phyloP scores from a whole-genome alignment of 2,329 filamentous ascomycete species.

The Pseudocercospora pini-densiflorae region DNA sequence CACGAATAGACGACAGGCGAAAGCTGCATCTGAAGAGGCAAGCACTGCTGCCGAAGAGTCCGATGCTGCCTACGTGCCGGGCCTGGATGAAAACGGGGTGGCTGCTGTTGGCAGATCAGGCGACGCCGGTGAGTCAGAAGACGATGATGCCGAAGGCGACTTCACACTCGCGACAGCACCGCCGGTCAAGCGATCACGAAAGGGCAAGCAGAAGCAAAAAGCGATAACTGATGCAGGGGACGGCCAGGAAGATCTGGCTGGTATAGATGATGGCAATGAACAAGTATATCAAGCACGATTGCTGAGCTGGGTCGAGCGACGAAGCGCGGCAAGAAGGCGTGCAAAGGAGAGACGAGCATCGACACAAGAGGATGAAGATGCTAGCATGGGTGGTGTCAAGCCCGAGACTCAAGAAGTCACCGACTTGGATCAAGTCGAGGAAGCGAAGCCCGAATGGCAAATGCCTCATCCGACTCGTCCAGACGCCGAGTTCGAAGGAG shows the following conservation, averaged over 20 bases:
- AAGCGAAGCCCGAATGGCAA: slow-evolving; percentile 70
- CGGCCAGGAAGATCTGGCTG: slow-evolving; percentile 59
- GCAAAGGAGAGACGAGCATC: slow-evolving; percentile 27
- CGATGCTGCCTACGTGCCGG: slow-evolving; percentile 47
- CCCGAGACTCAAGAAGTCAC: slow-evolving; percentile 38
- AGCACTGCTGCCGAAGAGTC: slow-evolving; percentile 38
- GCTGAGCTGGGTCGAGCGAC: slow-evolving; percentile 71
- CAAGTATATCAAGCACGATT: slow-evolving; percentile 76
- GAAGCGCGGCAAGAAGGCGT: slow-evolving; percentile 62
- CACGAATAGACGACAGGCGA: slow-evolving; percentile 31
- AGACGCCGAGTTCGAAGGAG: slow-evolving; percentile 75
- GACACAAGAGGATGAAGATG: slow-evolving; percentile 7
- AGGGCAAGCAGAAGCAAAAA: slow-evolving; percentile 36
- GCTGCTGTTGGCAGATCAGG: slow-evolving; percentile 46
- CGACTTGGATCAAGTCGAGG: slow-evolving; percentile 37
- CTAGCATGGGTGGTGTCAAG: slow-evolving; percentile 20
- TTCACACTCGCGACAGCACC: slow-evolving; percentile 42
- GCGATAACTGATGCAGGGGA: slow-evolving; percentile 33
- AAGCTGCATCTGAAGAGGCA: slow-evolving; percentile 29
- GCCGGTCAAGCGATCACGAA: slow-evolving; percentile 43
- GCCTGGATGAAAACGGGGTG: slow-evolving; percentile 45
- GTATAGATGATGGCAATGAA: slow-evolving; percentile 89
- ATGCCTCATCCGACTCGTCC: slow-evolving; percentile 82
- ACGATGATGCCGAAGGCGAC: slow-evolving; percentile 46
- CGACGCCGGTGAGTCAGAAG: slow-evolving; percentile 40